Evolutionary conservation across 139 green algal genomes (phyloP).

Genomic region (Prasinococcaceae sp.): DNA sequence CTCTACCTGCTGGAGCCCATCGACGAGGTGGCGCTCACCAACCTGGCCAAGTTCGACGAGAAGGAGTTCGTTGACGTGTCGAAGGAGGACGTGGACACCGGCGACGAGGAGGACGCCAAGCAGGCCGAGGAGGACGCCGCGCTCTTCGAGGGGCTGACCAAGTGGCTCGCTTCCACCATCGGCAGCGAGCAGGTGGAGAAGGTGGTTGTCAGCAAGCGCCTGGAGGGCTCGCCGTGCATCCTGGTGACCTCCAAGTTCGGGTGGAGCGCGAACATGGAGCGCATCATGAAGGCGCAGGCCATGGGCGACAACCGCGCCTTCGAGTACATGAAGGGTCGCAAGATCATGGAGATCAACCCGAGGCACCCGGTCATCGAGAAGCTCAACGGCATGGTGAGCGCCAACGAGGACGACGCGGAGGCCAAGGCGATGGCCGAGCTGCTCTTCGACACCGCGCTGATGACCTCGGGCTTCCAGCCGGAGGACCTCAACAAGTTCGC

Average conservation of each 20-base stretch:
- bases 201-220: constrained; percentile 54
- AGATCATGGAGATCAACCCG: constrained; percentile 96
- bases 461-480: constrained; percentile 45
- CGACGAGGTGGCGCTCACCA: constrained; percentile 79
- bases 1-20: constrained; percentile 91
- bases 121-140: constrained; percentile 21
- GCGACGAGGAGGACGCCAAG: constrained; percentile 1
- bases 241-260: constrained; percentile 94
- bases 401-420: constrained; percentile 36
- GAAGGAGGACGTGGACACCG: constrained; percentile 68
- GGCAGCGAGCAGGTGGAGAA: constrained; percentile 58
- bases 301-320: constrained; percentile 78
- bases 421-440: constrained; percentile 39
- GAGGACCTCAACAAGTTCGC: background rate
- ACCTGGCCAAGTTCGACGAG: constrained; percentile 66
- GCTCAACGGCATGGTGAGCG: constrained; percentile 31
- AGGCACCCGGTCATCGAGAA: constrained; percentile 61
- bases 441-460: constrained; percentile 80
- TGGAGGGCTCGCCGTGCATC: constrained; percentile 78
- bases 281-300: constrained; percentile 51
- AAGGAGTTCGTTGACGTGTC: constrained; percentile 78
- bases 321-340: constrained; percentile 91
- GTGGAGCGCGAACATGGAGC: constrained; percentile 96
- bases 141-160: constrained; percentile 52
- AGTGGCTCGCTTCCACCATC: constrained; percentile 69